These are phyloP conservation scores for Carex kokanica DNA, from an alignment of 176 grass and related monocot genomes.

Conservation along the genomic window DNA sequence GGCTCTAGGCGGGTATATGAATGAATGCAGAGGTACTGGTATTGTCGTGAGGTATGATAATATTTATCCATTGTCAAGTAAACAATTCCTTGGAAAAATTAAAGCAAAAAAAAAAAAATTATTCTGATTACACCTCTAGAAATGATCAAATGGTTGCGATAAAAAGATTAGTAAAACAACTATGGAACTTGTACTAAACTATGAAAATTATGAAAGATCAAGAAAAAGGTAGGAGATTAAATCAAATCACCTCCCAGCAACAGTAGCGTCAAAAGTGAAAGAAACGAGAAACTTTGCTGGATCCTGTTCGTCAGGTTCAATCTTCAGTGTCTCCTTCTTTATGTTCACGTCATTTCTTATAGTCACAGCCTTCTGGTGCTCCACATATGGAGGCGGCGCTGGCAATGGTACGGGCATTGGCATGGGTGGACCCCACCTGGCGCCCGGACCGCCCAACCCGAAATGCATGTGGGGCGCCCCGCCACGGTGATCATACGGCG, in stretches of 20 bases:
- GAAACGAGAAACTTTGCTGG: conserved; percentile 55
- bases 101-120: not conserved
- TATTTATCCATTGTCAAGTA: not conserved
- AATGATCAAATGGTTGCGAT: not conserved
- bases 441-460: conserved; percentile 48
- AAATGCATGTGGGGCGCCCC: conserved; percentile 41
- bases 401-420: conserved; percentile 36
- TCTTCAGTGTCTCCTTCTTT: conserved; percentile 91
- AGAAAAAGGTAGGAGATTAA: not conserved
- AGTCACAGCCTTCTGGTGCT: conserved; percentile 93
- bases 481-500: conserved; percentile 77
- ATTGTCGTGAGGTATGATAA: not conserved
- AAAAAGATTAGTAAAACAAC: not conserved
- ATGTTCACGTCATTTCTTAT: conserved; percentile 93
- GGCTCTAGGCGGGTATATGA: not conserved
- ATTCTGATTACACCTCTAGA: not conserved
- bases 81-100: not conserved
- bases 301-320: conserved; percentile 69
- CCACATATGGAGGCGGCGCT: conserved; percentile 61
- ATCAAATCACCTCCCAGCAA: conserved; percentile 30
- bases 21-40: not conserved
- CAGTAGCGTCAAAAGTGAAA: conserved; percentile 87
- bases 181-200: not conserved
- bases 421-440: conserved; percentile 41
- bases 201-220: not conserved